phyloP scores from a whole-genome alignment of 257 asterid genomes.

The Verbascum thapsus region DNA sequence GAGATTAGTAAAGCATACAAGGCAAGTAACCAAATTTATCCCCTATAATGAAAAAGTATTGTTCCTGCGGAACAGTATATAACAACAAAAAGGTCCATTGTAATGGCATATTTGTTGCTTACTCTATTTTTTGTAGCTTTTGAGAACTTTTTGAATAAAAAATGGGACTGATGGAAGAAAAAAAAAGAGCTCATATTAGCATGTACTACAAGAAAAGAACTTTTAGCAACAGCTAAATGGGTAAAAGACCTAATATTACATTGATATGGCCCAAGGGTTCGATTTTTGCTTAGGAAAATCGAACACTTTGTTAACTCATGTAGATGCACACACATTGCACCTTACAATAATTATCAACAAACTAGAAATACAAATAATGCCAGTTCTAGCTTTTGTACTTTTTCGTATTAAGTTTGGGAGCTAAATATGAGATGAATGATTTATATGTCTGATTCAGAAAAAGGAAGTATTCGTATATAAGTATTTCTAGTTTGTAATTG shows the following conservation, averaged over 20 bases:
- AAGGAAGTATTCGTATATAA: too few species aligned
- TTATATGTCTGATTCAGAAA: too few species aligned
- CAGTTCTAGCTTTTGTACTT: too few species aligned
- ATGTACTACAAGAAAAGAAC: constrained; percentile 31
- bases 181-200: not conserved
- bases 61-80: not conserved
- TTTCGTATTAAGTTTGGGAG: too few species aligned
- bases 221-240: constrained; percentile 7
- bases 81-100: constrained; percentile 3
- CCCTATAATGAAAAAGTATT: constrained; percentile 27
- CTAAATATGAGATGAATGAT: too few species aligned
- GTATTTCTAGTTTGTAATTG: too few species aligned
- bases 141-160: constrained; percentile 21
- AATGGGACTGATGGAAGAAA: not conserved
- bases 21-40: constrained; percentile 57
- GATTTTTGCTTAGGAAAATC: constrained; percentile 1
- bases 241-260: not conserved
- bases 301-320: not conserved
- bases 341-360: not conserved
- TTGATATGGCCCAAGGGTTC: too few species aligned
- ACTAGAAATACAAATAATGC: not conserved
- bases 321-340: not conserved
- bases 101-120: not conserved
- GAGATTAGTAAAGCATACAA: constrained; percentile 38
- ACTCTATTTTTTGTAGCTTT: constrained; percentile 20